Evolutionary conservation across 352 stramenopile species (phyloP), one percentile per base, ranked within the genome.

Genomic region (Globisporangium emineosum): DNA sequence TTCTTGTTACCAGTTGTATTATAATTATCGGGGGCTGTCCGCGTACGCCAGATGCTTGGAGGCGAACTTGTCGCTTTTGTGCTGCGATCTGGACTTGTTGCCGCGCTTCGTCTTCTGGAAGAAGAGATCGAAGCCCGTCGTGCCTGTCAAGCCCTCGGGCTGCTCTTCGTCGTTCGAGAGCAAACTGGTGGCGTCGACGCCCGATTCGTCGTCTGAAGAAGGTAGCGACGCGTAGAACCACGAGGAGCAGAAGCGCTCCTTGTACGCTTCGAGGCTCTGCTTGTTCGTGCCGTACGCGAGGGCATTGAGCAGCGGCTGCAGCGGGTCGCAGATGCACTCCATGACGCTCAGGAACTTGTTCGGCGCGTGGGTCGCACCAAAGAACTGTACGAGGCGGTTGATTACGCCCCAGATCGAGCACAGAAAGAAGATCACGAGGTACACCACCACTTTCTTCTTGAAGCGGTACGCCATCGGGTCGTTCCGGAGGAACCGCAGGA

Each of bases 261-360:
- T 87, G 65, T 89, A 92, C 29, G 83, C 77, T 52, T 89, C 73
- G n/a, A 90, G 60, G 8, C 78, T 86, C 62, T 82, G 76, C 40
- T 86, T 88, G 74, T 88, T 92, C 21, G 79, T 90, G 33, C 79
- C 83, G 54, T 92, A 90, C 7, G 72, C 79, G 9, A 92, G 54
- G 21, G 78, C 79, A 23, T 90, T 90, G 23, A 90, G 67, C 19
- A 92, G 67, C 21, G 83, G 83, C 68, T 90, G 82, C 35, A 90
- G 49, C 25, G 83, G 83, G 33, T 92, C 83, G 65, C 73, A 92
- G 9, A 92, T 77, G 57, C 79, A 85, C 62, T 92, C 83, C 67
- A 90, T 78, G 17, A 88, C 62, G 7, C 74, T 78, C 21, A 90
- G 66, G 33, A 86, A 81, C 53, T 62, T 81, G 53, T 76, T 87